A percentile compares a stretch with the other conserved stretches of the same genome.
These are phyloP conservation scores for Perkinsus olseni DNA, from an alignment of 169 alveolate genomes.

Conservation along the genomic window DNA sequence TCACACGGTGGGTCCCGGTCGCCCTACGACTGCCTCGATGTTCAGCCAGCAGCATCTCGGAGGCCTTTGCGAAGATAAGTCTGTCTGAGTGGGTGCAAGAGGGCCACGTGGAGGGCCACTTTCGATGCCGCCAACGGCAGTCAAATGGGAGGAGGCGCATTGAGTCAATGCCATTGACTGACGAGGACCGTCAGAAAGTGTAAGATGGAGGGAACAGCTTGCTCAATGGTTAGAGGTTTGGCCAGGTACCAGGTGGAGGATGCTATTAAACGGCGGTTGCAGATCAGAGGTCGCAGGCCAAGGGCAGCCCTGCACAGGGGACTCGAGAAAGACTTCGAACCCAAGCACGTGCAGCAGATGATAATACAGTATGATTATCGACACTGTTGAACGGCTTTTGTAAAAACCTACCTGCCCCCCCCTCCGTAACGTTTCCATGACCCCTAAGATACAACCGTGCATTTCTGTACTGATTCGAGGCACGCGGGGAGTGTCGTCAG, in stretches of 20 bases:
- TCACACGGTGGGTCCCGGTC: slow-evolving; percentile 61
- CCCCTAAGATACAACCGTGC: no score
- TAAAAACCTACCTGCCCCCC: no score
- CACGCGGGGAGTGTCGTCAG: no score
- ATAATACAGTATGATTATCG: no score
- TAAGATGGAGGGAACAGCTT: neutral
- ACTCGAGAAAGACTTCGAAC: neutral
- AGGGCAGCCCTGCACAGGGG: neutral
- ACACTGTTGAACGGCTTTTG: no score
- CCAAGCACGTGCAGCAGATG: neutral
- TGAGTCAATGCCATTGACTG: no score
- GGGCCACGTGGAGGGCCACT: neutral
- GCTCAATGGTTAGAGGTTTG: neutral
- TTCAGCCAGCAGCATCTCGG: neutral
- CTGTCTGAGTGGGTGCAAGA: neutral
- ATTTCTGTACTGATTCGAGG: no score
- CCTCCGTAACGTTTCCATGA: no score
- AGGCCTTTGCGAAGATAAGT: neutral
- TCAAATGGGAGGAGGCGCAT: neutral
- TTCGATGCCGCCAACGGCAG: neutral
- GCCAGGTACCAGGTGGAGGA: neutral
- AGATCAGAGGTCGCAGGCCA: neutral
- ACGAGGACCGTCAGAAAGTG: neutral
- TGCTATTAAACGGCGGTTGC: neutral
- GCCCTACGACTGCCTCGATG: neutral